Base-by-base conservation (phyloP, 164 flowering plant genomes). In the Platanus orientalis region DNA sequence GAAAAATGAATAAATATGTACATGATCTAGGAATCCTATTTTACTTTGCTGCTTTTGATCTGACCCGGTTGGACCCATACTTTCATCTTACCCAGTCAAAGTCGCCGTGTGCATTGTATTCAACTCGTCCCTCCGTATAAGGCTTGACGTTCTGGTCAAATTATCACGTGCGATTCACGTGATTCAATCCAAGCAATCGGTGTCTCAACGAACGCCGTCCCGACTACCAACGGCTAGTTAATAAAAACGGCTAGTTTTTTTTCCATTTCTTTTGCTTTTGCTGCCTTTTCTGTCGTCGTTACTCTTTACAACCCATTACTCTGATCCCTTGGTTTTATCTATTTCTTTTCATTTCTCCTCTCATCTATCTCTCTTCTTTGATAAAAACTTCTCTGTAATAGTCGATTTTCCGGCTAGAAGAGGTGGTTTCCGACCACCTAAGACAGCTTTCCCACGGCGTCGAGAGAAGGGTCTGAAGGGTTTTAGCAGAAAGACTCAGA, bases 391-490 rank as follows among this genome's bases (percentile, higher is more conserved):
- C n/a, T 45, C 20, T 45, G 42, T 14, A 36, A 36, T 19, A 13
- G 19, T 16, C 49, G 20, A 45, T 13, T 19, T 45, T 45, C 19
- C 49, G n/a, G 49, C 20, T 16, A 24, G 3, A 55, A 42, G 26
- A n/a, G 44, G 13, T 24, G 50, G 36, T 54, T 44, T 63, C 49
- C n/a, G 28, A 54, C 36, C 66, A 54, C 57, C 34, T 23, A 42
- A 39, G 34, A 0, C 7, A 16, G 57, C 9, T 50, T 62, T 34
- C 34, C 21, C 16, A 56, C 56, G 3, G 7, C 14, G 17, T 20
- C 20, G 21, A 13, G 25, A 55, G 32, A 61, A 23, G 24, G 24
- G 16, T 11, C 5, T 24, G 30, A 25, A 57, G 54, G 32, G 40
- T 54, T 24, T 17, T 42, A 2, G 4, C 21, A 39, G 51, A 47